phyloP scores from a whole-genome alignment of 2,329 filamentous ascomycete species.

The Talaromyces albobiverticillius region DNA sequence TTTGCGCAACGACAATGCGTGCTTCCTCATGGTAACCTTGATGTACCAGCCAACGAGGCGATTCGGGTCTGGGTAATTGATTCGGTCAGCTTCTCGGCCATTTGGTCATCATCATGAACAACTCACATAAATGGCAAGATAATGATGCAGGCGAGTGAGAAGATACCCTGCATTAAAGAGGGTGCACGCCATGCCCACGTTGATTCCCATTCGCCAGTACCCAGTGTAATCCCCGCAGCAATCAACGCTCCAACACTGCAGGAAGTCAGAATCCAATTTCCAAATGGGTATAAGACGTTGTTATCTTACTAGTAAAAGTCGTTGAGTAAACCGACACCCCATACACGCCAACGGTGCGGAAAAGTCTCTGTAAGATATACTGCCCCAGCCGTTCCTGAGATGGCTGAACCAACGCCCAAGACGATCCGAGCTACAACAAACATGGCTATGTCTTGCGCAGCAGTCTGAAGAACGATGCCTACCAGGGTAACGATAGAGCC shows the following conservation, averaged over 20 bases:
- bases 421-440: constrained; percentile 72
- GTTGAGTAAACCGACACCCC: constrained; percentile 42
- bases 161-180: constrained; percentile 42
- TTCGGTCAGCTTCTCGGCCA: background rate
- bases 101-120: background rate
- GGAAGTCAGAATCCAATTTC: background rate
- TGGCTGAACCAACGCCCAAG: constrained; percentile 61
- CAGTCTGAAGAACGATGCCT: constrained; percentile 66
- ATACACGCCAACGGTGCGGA: constrained; percentile 44
- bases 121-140: constrained; percentile 41
- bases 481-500: constrained; percentile 70
- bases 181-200: constrained; percentile 49
- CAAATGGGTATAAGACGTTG: background rate
- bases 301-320: constrained; percentile 30
- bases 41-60: constrained; percentile 47
- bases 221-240: constrained; percentile 48
- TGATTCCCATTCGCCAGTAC: constrained; percentile 40
- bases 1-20: constrained; percentile 40
- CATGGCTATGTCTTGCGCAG: constrained; percentile 53
- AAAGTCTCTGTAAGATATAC: constrained; percentile 53
- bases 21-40: constrained; percentile 43
- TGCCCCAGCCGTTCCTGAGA: constrained; percentile 44
- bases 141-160: constrained; percentile 39
- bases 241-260: constrained; percentile 38
- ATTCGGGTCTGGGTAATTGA: constrained; percentile 37